Base-by-base conservation (phyloP, 768 basidiomycete species). In the Mycena albidolilacea region DNA sequence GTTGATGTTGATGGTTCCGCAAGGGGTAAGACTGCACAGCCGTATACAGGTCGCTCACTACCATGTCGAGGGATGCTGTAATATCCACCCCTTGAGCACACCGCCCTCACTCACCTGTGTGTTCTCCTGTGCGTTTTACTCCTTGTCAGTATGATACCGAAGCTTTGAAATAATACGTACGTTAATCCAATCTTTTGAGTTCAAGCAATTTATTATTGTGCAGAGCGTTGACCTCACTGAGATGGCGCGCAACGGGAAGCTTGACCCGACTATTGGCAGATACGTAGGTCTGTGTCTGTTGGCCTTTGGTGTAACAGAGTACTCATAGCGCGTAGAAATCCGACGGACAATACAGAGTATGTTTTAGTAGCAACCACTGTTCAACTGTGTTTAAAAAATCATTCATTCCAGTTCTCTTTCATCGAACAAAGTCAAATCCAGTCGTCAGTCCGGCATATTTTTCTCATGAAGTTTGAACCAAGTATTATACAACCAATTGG, bases 371-470 rank as follows among this genome's bases (percentile, higher is more conserved):
- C 19, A 41, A 6, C 8, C 14, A 35, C 0, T 39, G 21, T 46
- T 44, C 7, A 50, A 30, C 7, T 4, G 30, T 21, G 55, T 7
- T n/a, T 1, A 46, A 50, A 57, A 1, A 17, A 14, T 17, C 19
- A 64, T 63, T 30, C 6, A 8, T 14, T 14, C 7, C 69, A 95
- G 94, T 97, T 77, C 85, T 97, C 10, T 96, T 95, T 35, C 87
- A 95, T 54, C 82, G 97, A 77, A 97, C 96, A 2, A 98, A 98
- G 81, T 95, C 94, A 9, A 97, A 97, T 77, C 96, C 95, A 6
- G 95, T 97, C 75, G 94, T 91, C 81, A 63, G 91, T 83, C 21
- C 21, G 8, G 21, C 50, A 19, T 50, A 19, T 4, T 50, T 58
- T n/a, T 3, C n/a, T 64, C 8, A 15, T 21, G 44, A 21, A 9